These are phyloP conservation scores for Fragilaria crotonensis DNA, from an alignment of 108 stramenopile genomes.

Conservation along the genomic window DNA sequence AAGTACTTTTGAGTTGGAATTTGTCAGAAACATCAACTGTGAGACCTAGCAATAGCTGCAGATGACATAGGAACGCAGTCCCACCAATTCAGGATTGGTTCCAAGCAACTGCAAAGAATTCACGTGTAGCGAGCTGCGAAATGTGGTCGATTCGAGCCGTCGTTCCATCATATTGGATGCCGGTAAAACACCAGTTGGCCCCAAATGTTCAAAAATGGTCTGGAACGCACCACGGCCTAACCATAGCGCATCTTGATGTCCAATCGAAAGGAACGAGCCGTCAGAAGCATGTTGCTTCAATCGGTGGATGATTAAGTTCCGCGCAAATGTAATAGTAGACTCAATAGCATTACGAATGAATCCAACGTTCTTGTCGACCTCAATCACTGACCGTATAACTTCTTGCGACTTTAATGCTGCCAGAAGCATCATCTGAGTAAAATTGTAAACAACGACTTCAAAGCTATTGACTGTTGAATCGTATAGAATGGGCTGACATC, in stretches of 20 bases:
- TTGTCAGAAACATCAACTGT: too few relatives aligned
- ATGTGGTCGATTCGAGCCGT: too few relatives aligned
- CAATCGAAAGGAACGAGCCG: background rate
- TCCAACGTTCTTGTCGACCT: background rate
- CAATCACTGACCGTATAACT: background rate
- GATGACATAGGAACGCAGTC: too few relatives aligned
- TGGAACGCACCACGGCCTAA: background rate
- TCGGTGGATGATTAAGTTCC: background rate
- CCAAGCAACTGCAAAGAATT: too few relatives aligned
- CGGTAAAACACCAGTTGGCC: too few relatives aligned
- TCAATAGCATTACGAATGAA: background rate
- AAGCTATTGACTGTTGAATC: slow-evolving; percentile 52
- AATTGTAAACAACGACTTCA: slow-evolving; percentile 45
- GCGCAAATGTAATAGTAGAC: background rate
- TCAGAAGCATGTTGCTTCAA: background rate
- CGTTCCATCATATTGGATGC: too few relatives aligned
- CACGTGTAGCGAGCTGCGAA: too few relatives aligned
- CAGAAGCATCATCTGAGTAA: slow-evolving; percentile 60
- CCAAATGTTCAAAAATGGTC: background rate
- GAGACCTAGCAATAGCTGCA: too few relatives aligned
- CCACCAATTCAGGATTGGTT: too few relatives aligned
- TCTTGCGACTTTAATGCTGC: slow-evolving; percentile 44
- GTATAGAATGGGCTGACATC: slow-evolving; percentile 72
- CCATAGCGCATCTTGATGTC: background rate
- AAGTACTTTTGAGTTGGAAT: too few relatives aligned